Evolutionary conservation across 2,329 filamentous ascomycete species (phyloP), one percentile per base, ranked within the genome.

Genomic region (Monascus ruber): DNA sequence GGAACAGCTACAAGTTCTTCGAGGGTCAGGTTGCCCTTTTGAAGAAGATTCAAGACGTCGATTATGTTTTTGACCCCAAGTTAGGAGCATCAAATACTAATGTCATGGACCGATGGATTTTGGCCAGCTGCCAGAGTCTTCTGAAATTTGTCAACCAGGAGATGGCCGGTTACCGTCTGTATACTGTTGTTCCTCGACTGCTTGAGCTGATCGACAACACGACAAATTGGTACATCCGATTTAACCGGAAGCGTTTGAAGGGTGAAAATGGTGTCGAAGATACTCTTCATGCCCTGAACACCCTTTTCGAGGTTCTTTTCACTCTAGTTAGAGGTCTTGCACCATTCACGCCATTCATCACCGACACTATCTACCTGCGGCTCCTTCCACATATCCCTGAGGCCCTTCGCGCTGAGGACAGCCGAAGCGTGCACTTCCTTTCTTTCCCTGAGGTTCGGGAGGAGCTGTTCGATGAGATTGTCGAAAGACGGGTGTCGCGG

Each of bases 141-240:
- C 72, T 96, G 42, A 80, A 87, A 54, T 95, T 91, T 57, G 85
- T 95, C 39, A 89, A 96, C 58, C 72, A 84, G 52, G 89, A 96
- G 65, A 96, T 96, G 89, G 54, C 55, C 71, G 80, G 69, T 5
- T 86, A 86, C 59, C 80, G 83, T 32, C 65, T 88, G 29, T 96
- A 95, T 64, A 96, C 88, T 1, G 89, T 96, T 34, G 87, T 94
- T 34, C 88, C 88, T 5, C 76, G 84, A 46, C 68, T 96, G 43
- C 73, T 94, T 11, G 75, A 74, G 42, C 74, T 94, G 54, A 93
- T 95, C 48, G 89, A 95, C 55, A 87, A 93, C 64, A 87, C 85
- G 4, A 95, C 88, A n/a, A 96, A 96, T 65, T 95, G 88, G 88
- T 95, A 95, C 65, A 95, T 95, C 60, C 77, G 87, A 44, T 93